phyloP scores from a whole-genome alignment of 176 grass and related monocot species.

The Coix lacrymajobi region DNA sequence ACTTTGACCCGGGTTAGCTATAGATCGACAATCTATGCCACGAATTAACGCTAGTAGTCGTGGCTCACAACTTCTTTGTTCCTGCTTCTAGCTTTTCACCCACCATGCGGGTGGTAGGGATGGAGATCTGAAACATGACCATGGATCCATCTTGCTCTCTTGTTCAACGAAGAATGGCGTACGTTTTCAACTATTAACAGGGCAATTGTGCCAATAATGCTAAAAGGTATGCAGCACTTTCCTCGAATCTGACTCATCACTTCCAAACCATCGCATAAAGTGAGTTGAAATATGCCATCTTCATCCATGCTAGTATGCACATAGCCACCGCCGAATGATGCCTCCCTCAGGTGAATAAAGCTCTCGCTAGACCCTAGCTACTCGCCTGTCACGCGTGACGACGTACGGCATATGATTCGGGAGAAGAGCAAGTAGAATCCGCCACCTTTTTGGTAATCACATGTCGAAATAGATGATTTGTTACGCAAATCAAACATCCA shows the following conservation, averaged over 20 bases:
- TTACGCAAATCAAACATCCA: too few relatives aligned
- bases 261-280: not conserved
- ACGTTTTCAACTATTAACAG: not conserved
- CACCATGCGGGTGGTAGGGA: not conserved
- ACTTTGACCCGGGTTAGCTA: not conserved
- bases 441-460: not conserved
- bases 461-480: not conserved
- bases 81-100: conserved; percentile 15
- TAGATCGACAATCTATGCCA: not conserved
- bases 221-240: conserved; percentile 24
- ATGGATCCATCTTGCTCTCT: not conserved
- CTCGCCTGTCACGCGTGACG: conserved; percentile 20
- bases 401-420: not conserved
- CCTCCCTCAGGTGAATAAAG: conserved; percentile 34
- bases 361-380: not conserved
- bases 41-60: not conserved
- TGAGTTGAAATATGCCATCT: not conserved
- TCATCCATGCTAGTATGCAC: not conserved
- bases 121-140: not conserved
- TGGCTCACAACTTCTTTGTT: not conserved
- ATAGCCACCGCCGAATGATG: conserved; percentile 30
- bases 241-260: conserved; percentile 7
- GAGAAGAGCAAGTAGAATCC: conserved; percentile 10
- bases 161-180: not conserved
- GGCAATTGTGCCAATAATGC: conserved; percentile 7